A percentile compares a stretch with the other conserved stretches of the same genome.
phyloP scores from a whole-genome alignment of 192 early-diverging fungal species.

The Bifiguratus adelaidae region DNA sequence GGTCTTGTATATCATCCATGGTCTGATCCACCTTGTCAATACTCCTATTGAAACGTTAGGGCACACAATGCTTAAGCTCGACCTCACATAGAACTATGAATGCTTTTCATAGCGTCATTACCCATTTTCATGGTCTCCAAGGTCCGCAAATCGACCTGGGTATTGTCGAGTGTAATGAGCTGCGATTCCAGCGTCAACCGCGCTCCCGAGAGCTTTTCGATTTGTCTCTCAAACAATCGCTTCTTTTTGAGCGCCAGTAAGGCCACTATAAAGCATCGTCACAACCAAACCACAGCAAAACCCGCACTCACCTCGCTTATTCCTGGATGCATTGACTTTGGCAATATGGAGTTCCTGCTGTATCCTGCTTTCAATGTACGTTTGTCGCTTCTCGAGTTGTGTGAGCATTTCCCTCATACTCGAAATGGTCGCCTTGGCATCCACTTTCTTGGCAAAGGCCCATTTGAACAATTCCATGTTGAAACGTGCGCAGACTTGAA shows the following conservation, averaged over 20 bases:
- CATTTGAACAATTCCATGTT: too few relatives aligned
- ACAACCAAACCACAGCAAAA: too few relatives aligned
- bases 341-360: constrained; percentile 80
- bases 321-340: constrained; percentile 80
- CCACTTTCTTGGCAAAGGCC: too few relatives aligned
- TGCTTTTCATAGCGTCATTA: constrained; percentile 86
- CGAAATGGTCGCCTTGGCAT: constrained; percentile 66
- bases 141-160: constrained; percentile 90
- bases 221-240: constrained; percentile 69
- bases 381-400: constrained; percentile 94
- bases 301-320: constrained; percentile 88
- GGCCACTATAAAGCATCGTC: constrained; percentile 49
- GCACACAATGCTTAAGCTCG: background rate
- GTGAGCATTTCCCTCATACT: constrained; percentile 80
- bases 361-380: constrained; percentile 75
- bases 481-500: too few relatives aligned
- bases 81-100: constrained; percentile 77
- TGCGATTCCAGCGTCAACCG: constrained; percentile 90
- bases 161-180: constrained; percentile 90
- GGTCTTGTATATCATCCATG: constrained; percentile 96
- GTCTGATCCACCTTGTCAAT: constrained; percentile 92
- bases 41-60: too few relatives aligned
- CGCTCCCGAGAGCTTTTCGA: constrained; percentile 81
- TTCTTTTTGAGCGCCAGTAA: constrained; percentile 92
- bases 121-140: constrained; percentile 92